A percentile compares a stretch with the other conserved stretches of the same genome.
These are phyloP conservation scores for Aureobasidium leucospermi DNA, from an alignment of 2,329 filamentous ascomycete genomes.

Conservation along the genomic window DNA sequence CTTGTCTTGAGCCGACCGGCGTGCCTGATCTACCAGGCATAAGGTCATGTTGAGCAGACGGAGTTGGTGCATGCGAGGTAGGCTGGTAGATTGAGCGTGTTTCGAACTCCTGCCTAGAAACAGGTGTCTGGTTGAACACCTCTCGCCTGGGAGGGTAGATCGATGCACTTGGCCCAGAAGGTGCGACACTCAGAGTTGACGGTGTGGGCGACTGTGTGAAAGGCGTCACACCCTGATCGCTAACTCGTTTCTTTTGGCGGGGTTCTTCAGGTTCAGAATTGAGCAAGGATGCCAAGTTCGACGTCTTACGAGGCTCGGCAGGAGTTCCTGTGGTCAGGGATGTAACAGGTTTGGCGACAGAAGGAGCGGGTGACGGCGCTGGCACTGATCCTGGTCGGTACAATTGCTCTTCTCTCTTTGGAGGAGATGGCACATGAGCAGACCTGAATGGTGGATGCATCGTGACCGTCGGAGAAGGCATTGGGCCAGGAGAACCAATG, in stretches of 20 bases:
- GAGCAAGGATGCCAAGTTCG: constrained; percentile 29
- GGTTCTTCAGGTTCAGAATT: constrained; percentile 30
- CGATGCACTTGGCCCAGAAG: neutral
- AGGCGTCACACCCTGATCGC: constrained; percentile 21
- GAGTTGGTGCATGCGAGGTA: constrained; percentile 1
- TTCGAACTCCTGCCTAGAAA: constrained; percentile 12
- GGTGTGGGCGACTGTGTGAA: constrained; percentile 17
- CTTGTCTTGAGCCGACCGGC: constrained; percentile 17
- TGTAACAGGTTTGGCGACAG: constrained; percentile 16
- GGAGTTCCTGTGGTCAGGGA: constrained; percentile 18
- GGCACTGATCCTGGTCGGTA: constrained; percentile 24
- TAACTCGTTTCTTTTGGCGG: constrained; percentile 23
- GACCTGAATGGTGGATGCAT: constrained; percentile 16
- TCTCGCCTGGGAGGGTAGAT: constrained; percentile 3
- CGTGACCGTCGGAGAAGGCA: constrained; percentile 7
- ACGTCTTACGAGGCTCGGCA: constrained; percentile 30
- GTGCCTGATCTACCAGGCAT: constrained; percentile 16
- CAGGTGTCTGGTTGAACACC: constrained; percentile 15
- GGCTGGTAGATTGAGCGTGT: constrained; percentile 12
- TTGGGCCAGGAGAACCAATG: constrained; percentile 15
- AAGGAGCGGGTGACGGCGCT: constrained; percentile 18
- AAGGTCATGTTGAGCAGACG: constrained; percentile 10
- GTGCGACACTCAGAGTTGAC: neutral
- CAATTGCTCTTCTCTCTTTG: constrained; percentile 23
- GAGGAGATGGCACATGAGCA: constrained; percentile 21